phyloP scores from a whole-genome alignment of 306 rosid genomes.

The Vigna radiata region DNA sequence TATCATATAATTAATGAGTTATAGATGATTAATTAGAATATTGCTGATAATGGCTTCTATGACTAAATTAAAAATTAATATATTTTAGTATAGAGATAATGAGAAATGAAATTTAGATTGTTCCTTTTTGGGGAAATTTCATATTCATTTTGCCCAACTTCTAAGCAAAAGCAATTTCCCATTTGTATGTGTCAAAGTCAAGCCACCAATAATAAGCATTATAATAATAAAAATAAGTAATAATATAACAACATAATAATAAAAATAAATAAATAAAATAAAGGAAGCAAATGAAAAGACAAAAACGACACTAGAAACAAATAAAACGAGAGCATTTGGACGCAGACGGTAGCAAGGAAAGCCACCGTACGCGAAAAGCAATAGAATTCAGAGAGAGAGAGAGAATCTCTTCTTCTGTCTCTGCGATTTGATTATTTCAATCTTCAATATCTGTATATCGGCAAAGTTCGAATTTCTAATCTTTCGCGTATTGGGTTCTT shows the following conservation, averaged over 20 bases:
- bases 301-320: constrained; percentile 16
- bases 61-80: no score
- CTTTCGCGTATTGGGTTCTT: constrained; percentile 41
- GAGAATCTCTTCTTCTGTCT: constrained; percentile 26
- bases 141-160: constrained; percentile 18
- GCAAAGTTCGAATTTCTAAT: constrained; percentile 1
- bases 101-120: not conserved
- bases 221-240: not conserved
- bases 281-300: constrained; percentile 9
- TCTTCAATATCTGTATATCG: constrained; percentile 13
- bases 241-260: no score
- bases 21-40: no score
- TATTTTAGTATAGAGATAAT: no score
- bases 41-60: no score
- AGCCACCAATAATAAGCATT: constrained; percentile 27
- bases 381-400: constrained; percentile 26
- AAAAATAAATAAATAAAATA: not conserved
- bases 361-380: constrained; percentile 49
- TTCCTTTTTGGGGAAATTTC: not conserved
- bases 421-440: constrained; percentile 35
- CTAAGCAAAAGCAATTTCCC: constrained; percentile 39
- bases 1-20: no score
- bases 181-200: constrained; percentile 40
- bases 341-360: constrained; percentile 41
- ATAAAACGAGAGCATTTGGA: constrained; percentile 42